Evolutionary conservation across 495 filamentous ascomycete species (phyloP), one percentile per base, ranked within the genome.

Genomic region (Talaromyces liani): DNA sequence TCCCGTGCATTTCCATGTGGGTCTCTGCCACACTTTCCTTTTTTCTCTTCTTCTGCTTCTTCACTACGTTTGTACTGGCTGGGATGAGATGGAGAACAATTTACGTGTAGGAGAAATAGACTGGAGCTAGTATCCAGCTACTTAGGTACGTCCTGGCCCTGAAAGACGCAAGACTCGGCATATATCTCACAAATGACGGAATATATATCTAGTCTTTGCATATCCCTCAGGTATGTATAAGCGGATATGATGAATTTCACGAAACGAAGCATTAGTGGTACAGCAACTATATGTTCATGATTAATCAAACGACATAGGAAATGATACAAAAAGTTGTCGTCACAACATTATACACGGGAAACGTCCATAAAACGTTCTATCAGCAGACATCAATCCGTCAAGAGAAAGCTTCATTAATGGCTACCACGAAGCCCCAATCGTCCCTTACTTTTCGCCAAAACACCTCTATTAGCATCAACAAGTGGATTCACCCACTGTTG

Each of bases 381-480:
- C 56, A 58, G 29, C 12, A 36, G 2, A 36, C 12, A 58, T 36
- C 4, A 24, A 33, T 14, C 29, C 29, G 31, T 36, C 56, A 36
- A 25, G 18, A 12, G 3, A 2, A 34, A 12, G 31, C 14, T 16
- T 34, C 31, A 36, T n/a, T 6, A 16, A 33, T 58, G 56, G 36
- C 14, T 41, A 58, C 24, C 14, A 9, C 31, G 29, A 33, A 20
- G 56, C 2, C 60, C 60, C 45, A 62, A 34, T 18, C 60, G 24
- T 27, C 60, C 60, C 10, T 36, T n/a, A 33, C 60, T 53, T 18
- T 45, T 31, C 7, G 27, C 60, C 27, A 62, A 34, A 22, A 62
- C 45, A n/a, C 60, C 60, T 36, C 27, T 51, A 20, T 53, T 54
- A 14, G 60, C 60, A 6, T 62, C 60, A 25, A 62, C 27, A 51